Base-by-base conservation (phyloP, 176 grass and related monocot species). In the Miscanthus lutarioriparius region DNA sequence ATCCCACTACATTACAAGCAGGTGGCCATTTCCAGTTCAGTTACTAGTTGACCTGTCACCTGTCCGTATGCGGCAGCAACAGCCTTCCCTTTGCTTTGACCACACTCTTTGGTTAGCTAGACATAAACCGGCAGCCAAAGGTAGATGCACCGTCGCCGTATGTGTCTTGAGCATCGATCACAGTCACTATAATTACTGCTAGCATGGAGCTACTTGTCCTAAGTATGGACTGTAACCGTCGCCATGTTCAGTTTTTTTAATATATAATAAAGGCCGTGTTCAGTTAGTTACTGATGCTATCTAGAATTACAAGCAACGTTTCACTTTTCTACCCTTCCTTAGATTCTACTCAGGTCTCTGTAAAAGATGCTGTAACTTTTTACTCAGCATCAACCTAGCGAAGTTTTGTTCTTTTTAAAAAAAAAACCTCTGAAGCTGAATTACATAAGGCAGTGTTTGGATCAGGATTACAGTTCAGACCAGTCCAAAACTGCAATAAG, bases 1-100 rank as follows among this genome's bases (percentile, higher is more conserved):
- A 43, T 40, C 17, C 11, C 15, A 69, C n/a, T 39, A 27, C 19
- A 5, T 20, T 17, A 35, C 26, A 64, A 28, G 11, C 20, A 38
- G 32, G 35, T 70, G 64, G 4, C 32, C 54, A 25, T 77, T 77
- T 89, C 53, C 19, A 67, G 8, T 66, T 78, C 79, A 17, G 83
- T 72, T 72, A 76, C 83, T 53, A 27, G n/a, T 65, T 65, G 6
- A 47, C 23, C 20, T 3, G 26, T 81, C n/a, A 41, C 65, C 16
- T 56, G 72, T 26, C 88, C 65, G 51, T 64, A 67, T 63, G 41
- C 53, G 20, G 41, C 43, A 15, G 30, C 47, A 86, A 37, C 41
- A 20, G 20, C 22, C 72, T 71, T 86, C 26, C 2, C 73, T 82
- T 90, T 76, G 40, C 84, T 83, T 86, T 74, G 66, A 86, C 67